Conservation (phyloP, 2,329 filamentous ascomycete species). For the Monosporascus sp. region DNA sequence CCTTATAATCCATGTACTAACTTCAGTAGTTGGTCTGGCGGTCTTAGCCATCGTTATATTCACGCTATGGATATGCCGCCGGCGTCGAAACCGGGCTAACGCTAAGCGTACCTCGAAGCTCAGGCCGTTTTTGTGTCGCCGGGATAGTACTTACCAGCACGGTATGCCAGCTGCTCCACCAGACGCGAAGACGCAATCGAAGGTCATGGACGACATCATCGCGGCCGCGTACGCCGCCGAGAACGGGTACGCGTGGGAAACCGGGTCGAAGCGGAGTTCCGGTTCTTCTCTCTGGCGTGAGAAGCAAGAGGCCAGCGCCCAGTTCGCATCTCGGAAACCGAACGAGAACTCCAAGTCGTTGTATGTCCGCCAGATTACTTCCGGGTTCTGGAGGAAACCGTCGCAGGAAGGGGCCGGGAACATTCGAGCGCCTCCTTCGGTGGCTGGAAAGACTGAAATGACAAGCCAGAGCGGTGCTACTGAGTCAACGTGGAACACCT, state of each 20-base stretch:
- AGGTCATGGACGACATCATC: constrained; percentile 16
- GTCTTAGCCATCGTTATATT: constrained; percentile 8
- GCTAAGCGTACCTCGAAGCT: neutral
- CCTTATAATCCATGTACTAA: neutral
- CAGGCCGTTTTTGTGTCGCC: constrained; percentile 1
- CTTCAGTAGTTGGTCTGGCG: constrained; percentile 5
- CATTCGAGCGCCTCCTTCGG: constrained; percentile 4
- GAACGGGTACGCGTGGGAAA: constrained; percentile 9
- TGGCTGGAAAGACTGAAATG: constrained; percentile 11
- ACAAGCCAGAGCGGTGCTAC: constrained; percentile 6
- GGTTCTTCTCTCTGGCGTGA: neutral
- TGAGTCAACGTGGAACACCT: constrained; percentile 17
- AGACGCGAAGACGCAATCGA: constrained; percentile 5
- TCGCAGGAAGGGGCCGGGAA: too few relatives aligned
- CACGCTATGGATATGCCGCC: constrained; percentile 11
- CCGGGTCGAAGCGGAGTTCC: neutral
- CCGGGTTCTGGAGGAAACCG: neutral
- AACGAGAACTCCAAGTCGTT: neutral
- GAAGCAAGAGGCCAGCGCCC: neutral
- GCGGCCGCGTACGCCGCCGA: constrained; percentile 15
- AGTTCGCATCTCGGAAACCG: neutral
- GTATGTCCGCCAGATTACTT: neutral
- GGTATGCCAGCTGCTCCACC: neutral
- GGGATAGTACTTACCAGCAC: constrained; percentile 2
- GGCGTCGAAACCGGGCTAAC: constrained; percentile 3